phyloP scores from a whole-genome alignment of 345 rosid species.

The Noccaea bulbosa region DNA sequence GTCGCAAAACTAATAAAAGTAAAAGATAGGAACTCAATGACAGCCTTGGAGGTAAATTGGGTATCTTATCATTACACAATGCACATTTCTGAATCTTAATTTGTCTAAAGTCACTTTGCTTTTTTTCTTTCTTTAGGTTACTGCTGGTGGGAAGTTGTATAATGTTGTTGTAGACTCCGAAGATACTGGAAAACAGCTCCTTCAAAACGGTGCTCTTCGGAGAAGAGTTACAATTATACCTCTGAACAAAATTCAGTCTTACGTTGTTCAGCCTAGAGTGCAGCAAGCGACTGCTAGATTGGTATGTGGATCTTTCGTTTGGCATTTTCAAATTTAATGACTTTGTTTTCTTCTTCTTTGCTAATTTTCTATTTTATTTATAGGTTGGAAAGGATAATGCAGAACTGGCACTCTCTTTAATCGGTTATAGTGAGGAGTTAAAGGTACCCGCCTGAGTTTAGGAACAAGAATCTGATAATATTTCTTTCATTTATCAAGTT shows the following conservation, averaged over 20 bases:
- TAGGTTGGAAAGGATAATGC: slow-evolving; percentile 96
- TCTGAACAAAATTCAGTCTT: slow-evolving; percentile 79
- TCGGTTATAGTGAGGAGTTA: slow-evolving; percentile 75
- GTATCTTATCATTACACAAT: slow-evolving; percentile 20
- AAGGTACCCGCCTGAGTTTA: slow-evolving; percentile 52
- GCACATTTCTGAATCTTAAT: slow-evolving; percentile 16
- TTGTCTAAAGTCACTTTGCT: slow-evolving; percentile 36
- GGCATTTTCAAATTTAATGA: neutral
- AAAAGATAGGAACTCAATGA: slow-evolving; percentile 78
- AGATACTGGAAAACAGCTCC: slow-evolving; percentile 89
- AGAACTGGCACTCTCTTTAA: slow-evolving; percentile 88
- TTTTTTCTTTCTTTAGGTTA: slow-evolving; percentile 57
- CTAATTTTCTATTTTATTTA: slow-evolving; percentile 22
- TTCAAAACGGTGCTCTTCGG: slow-evolving; percentile 90
- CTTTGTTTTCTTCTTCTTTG: slow-evolving; percentile 12
- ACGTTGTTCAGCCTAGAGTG: slow-evolving; percentile 59
- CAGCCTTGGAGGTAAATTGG: slow-evolving; percentile 82
- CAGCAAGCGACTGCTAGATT: slow-evolving; percentile 75
- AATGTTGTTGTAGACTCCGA: slow-evolving; percentile 94
- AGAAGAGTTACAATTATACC: slow-evolving; percentile 95
- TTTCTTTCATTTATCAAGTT: slow-evolving; percentile 30
- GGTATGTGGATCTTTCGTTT: slow-evolving; percentile 54
- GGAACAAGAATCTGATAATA: slow-evolving; percentile 18
- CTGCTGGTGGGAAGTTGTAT: slow-evolving; percentile 89
- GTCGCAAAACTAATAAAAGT: slow-evolving; percentile 91